Evolutionary conservation across 1,139 yeast species (phyloP), one percentile per base, ranked within the genome.

Genomic region (Casaregolazyma suthepensis): DNA sequence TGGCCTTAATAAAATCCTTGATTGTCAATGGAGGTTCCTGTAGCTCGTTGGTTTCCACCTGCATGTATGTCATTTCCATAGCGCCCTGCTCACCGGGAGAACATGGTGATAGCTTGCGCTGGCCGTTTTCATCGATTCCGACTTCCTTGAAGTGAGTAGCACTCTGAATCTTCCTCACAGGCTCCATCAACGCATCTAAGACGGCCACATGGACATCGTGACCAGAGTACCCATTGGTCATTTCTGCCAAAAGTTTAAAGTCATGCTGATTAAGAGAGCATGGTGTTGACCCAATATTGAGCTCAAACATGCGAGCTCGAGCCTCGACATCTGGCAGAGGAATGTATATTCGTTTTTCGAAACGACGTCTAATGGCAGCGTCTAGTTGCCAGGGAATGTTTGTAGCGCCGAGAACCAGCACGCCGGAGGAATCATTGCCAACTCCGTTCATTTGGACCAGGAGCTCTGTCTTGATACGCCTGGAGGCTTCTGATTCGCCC

Each of bases 391-490:
- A 94, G 18, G 99, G 99, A 56, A 94, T 93, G 69, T 94, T 94
- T 4, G 99, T 94, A 1, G 99, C 99, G 23, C 99, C 99, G 51
- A 94, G 75, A 0, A 94, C 99, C 45, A 94, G 75, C 1, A 94
- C 98, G 7, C 99, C 99, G 51, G 79, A 78, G 1, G 96, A 75
- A 68, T 94, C 99, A 67, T 89, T 91, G 13, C 99, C 99, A 5
- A 94, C 99, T 63, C 99, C 99, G 69, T 93, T 93, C 99, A 94
- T 94, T 69, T 94, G 99, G 7, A 94, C 98, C 64, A 94, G 78
- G 54, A 94, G 76, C 69, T 94, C 99, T 0, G 99, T 94, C 69
- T 94, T 93, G 65, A 94, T 91, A 74, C 99, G 83, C 67, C 99
- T 80, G 50, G 91, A 83, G 0, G 99, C 99, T 70, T 94, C 99